Evolutionary conservation across 2,329 filamentous ascomycete genomes (phyloP), one percentile per base, ranked within the genome.

Genomic region (Fusarium sp.): DNA sequence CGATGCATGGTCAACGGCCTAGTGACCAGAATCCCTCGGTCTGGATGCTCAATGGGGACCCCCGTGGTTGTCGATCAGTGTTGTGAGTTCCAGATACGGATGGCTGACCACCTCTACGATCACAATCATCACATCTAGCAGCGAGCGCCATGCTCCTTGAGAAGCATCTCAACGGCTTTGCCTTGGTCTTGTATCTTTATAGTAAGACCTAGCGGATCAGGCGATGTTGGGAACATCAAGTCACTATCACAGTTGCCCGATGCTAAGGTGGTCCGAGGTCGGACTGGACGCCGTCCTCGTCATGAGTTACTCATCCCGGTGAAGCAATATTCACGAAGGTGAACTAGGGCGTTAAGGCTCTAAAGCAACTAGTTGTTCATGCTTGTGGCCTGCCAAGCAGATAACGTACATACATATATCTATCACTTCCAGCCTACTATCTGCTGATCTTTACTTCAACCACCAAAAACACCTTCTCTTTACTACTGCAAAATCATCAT

Each of bases 401-500:
- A 14, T 22, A 41, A 4, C 5, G 9, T 52, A 11, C 25, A 49
- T 52, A 63, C 34, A 62, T 57, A 63, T 57, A 63, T 55, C 24
- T 34, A 27, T 20, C 37, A 46, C 52, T 48, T 58, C 52, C 29
- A 14, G 25, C 10, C 1, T 24, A 14, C 14, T 34, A 8, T 46
- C 9, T 20, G 8, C 24, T 29, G 24, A 56, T 61, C 37, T 12
- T 47, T 40, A 41, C 30, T 18, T 22, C 47, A 51, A 18, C 47
- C 12, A 22, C 20, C 16, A 44, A 44, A 37, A 24, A 12, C 16
- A 10, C 5, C 29, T 34, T 16, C 8, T 27, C 16, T 42, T 16
- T 47, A n/a, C 34, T 46, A 9, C 12, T 20, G 37, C 10, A 27
- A n/a, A 27, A n/a, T 4, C 8, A 14, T n/a, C 18, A 24, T 30